Evolutionary conservation across 139 green algal species (phyloP).

Genomic region (Eudorina sp.): DNA sequence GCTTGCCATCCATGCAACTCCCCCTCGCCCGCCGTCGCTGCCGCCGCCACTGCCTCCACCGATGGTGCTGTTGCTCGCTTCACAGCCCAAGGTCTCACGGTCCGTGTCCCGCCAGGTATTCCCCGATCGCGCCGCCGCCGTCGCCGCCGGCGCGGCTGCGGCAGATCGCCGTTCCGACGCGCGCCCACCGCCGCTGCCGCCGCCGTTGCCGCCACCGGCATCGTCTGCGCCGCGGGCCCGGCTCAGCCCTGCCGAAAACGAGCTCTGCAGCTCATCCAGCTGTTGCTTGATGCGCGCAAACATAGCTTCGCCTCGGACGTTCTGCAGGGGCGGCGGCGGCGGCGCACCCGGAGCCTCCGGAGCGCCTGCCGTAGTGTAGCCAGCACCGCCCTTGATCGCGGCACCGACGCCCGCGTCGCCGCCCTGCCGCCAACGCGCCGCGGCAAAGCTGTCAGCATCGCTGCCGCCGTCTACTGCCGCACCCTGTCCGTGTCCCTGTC

Average conservation of each 20-base stretch:
- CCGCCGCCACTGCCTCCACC: too few relatives aligned
- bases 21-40: too few relatives aligned
- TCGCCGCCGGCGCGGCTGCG: neutral
- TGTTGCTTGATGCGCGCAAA: conserved; percentile 36
- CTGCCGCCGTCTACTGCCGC: neutral
- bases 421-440: too few relatives aligned
- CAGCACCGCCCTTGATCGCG: too few relatives aligned
- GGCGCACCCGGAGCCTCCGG: neutral
- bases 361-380: neutral
- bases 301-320: conserved; percentile 32
- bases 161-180: neutral
- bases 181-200: neutral
- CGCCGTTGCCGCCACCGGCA: neutral
- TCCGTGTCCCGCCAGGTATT: too few relatives aligned
- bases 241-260: conserved; percentile 1
- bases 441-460: neutral
- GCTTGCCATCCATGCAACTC: too few relatives aligned
- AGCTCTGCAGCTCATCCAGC: conserved; percentile 44
- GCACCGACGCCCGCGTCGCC: too few relatives aligned
- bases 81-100: too few relatives aligned
- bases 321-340: neutral
- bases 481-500: too few relatives aligned
- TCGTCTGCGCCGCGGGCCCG: neutral
- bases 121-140: neutral
- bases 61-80: too few relatives aligned